phyloP scores from a whole-genome alignment of 1,139 yeast species.

The Kazachstania sp. region DNA sequence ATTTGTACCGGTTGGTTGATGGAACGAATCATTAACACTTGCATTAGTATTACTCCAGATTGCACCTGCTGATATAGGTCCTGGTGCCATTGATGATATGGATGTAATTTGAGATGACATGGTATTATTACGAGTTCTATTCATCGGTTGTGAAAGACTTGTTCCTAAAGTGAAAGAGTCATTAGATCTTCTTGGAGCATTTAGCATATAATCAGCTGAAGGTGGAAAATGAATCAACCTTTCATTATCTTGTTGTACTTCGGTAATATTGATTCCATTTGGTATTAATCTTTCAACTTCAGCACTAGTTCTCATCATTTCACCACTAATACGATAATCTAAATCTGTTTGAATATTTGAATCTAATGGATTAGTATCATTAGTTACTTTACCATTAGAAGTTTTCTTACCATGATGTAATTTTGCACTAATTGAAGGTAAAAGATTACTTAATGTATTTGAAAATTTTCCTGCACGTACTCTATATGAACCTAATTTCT shows the following conservation, averaged over 20 bases:
- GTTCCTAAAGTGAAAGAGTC: slow-evolving; percentile 23
- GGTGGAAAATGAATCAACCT: slow-evolving; percentile 26
- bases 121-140: slow-evolving; percentile 27
- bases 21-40: slow-evolving; percentile 5
- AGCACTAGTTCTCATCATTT: neutral
- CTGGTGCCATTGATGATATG: slow-evolving; percentile 19
- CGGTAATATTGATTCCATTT: neutral
- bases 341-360: slow-evolving; percentile 4
- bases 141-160: slow-evolving; percentile 4
- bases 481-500: slow-evolving; percentile 26
- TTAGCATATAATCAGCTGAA: slow-evolving; percentile 14
- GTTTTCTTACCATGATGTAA: slow-evolving; percentile 23
- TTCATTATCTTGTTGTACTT: slow-evolving; percentile 20
- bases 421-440: slow-evolving; percentile 29
- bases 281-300: neutral
- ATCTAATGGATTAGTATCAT: slow-evolving; percentile 3
- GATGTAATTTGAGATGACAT: slow-evolving; percentile 28
- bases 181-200: slow-evolving; percentile 24
- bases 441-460: slow-evolving; percentile 24
- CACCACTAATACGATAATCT: slow-evolving; percentile 4
- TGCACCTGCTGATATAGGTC: slow-evolving; percentile 15
- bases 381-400: slow-evolving; percentile 7
- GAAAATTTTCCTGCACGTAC: slow-evolving; percentile 26
- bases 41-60: slow-evolving; percentile 21
- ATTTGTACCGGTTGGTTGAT: slow-evolving; percentile 9